Percentiles rank a stretch among this genome's conserved stretches.
phyloP scores from a whole-genome alignment of 345 rosid species.

The Populus nigra region DNA sequence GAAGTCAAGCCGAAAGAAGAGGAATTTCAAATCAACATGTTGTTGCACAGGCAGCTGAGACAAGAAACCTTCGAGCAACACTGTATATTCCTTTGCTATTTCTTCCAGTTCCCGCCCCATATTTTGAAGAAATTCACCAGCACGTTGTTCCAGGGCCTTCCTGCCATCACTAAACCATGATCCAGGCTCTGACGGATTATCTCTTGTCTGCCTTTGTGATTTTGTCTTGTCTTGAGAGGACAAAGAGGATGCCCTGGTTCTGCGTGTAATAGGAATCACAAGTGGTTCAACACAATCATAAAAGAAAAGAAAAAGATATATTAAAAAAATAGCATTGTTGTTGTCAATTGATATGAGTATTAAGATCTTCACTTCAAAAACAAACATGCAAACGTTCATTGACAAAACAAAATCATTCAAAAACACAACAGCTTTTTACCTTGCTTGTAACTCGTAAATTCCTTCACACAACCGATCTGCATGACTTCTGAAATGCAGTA shows the following conservation, averaged over 20 bases:
- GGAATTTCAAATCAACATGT: conserved; percentile 88
- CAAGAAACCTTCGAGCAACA: conserved; percentile 74
- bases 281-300: background rate
- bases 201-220: conserved; percentile 30
- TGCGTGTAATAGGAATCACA: conserved; percentile 22
- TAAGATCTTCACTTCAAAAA: background rate
- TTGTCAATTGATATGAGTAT: background rate
- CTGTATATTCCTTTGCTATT: conserved; percentile 65
- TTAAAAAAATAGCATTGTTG: background rate
- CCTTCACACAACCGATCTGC: conserved; percentile 91
- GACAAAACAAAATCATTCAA: background rate
- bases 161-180: conserved; percentile 79
- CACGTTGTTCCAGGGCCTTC: conserved; percentile 80
- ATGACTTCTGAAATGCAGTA: conserved; percentile 76
- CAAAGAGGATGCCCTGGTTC: conserved; percentile 55
- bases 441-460: conserved; percentile 77
- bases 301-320: background rate
- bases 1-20: conserved; percentile 90
- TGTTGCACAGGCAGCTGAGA: conserved; percentile 84
- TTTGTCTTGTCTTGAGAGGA: conserved; percentile 49
- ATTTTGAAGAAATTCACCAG: conserved; percentile 80
- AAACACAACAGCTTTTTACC: conserved; percentile 39
- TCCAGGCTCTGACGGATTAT: conserved; percentile 47
- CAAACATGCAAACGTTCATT: background rate
- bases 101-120: conserved; percentile 78